Base-by-base conservation (phyloP, 768 basidiomycete species). In the Mycena polygramma region DNA sequence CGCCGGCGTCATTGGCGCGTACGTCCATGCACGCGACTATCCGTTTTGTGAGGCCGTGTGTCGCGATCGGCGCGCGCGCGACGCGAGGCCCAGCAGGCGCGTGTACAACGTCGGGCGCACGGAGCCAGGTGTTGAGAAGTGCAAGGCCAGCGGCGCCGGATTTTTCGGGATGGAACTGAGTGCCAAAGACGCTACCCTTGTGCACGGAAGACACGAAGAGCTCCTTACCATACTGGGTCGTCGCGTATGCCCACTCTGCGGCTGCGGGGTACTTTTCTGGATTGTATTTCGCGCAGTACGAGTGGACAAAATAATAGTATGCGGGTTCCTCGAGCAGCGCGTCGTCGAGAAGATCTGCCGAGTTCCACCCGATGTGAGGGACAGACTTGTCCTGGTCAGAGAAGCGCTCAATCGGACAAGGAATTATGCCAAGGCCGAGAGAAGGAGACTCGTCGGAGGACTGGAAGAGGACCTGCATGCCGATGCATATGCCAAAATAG, bases 151-250 rank as follows among this genome's bases (percentile, higher is more conserved):
- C 94, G 37, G 83, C 81, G 22, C 98, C 97, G 0, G 95, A 97
- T 81, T 99, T 99, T 82, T 99, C 98, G 22, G 98, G 98, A 81
- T 99, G 98, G 82, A 98, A 99, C 79, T 99, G 98, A 19, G 92
- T 93, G 26, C 89, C 97, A 77, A 96, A 97, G 63, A 98, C 88
- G 79, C 95, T 97, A 48, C 87, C 90, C 74, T 88, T 90, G 75
- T 90, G 91, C 22, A 99, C 90, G 11, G 90, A 88, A 35, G 97
- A 94, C 67, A 98, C 84, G 81, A 98, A 99, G 24, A 93, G 80
- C 81, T 99, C 95, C 68, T 89, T 87, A n/a, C 97, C 98, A 80
- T 99, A 99, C 81, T 97, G 92, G 4, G 97, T 95, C 24, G 92
- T 92, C 17, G 93, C 90, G 81, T 97, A 89, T 4, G 89, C 88